Conservation (phyloP, 1,284 basidiomycete species). For the Phlebopus sp. region DNA sequence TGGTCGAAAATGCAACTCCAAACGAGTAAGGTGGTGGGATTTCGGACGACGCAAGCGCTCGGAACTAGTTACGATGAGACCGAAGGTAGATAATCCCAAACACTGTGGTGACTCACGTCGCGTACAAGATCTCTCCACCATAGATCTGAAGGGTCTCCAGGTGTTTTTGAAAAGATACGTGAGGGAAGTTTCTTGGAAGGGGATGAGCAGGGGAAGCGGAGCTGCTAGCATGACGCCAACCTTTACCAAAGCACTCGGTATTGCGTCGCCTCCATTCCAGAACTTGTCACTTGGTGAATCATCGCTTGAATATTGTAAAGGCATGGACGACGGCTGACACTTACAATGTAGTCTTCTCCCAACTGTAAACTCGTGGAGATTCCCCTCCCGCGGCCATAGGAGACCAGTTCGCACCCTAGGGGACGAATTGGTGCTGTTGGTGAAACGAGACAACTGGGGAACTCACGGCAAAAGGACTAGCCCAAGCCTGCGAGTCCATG, state of each 20-base stretch:
- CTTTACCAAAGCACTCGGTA: constrained; percentile 45
- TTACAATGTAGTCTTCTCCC: constrained; percentile 48
- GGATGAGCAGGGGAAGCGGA: constrained; percentile 6
- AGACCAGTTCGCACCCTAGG: constrained; percentile 66
- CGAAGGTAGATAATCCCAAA: neutral
- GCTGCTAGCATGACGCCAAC: constrained; percentile 25
- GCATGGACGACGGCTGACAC: constrained; percentile 11
- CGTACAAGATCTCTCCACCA: constrained; percentile 55
- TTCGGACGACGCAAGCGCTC: constrained; percentile 34
- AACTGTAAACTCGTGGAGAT: constrained; percentile 35
- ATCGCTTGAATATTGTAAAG: neutral
- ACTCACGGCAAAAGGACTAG: constrained; percentile 70
- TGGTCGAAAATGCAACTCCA: constrained; percentile 44
- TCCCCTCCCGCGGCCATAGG: constrained; percentile 53
- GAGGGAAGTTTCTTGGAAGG: constrained; percentile 42
- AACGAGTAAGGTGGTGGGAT: constrained; percentile 32
- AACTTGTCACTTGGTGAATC: constrained; percentile 40
- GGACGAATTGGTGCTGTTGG: neutral
- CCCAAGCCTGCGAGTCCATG: constrained; percentile 55
- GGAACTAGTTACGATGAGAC: constrained; percentile 34
- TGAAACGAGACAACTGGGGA: neutral
- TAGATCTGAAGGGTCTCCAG: constrained; percentile 30
- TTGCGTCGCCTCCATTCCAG: constrained; percentile 38
- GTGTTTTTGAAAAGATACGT: constrained; percentile 37
- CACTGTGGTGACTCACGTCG: constrained; percentile 37